Conservation (phyloP, 2,329 filamentous ascomycete genomes). For the Microdochium nivale region DNA sequence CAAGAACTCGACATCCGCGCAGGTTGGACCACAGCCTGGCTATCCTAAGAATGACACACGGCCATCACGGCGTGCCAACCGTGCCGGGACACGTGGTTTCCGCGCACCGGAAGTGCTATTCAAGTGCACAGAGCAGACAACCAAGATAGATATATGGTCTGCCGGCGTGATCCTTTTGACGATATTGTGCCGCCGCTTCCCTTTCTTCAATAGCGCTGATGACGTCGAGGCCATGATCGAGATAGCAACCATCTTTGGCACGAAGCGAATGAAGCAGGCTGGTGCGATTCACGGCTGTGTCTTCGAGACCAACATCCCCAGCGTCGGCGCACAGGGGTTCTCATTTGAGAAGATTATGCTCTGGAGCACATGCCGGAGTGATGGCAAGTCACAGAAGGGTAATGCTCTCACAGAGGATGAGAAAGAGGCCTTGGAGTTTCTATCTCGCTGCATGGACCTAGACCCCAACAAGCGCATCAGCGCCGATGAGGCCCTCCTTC, state of each 20-base stretch:
- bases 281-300: constrained; percentile 82
- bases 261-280: constrained; percentile 71
- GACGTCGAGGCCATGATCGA: constrained; percentile 97
- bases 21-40: constrained; percentile 45
- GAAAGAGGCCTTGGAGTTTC: constrained; percentile 62
- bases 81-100: constrained; percentile 91
- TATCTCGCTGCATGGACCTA: constrained; percentile 65
- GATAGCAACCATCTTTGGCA: constrained; percentile 90
- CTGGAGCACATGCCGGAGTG: constrained; percentile 80
- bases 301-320: constrained; percentile 88
- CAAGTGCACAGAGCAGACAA: constrained; percentile 93
- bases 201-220: constrained; percentile 98
- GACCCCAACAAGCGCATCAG: constrained; percentile 68
- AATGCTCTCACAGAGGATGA: constrained; percentile 56
- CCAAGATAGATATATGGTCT: constrained; percentile 94
- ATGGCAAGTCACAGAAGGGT: constrained; percentile 41
- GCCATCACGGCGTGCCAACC: constrained; percentile 82
- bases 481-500: constrained; percentile 63
- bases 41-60: constrained; percentile 88
- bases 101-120: constrained; percentile 93
- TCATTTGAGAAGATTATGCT: constrained; percentile 87
- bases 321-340: constrained; percentile 77
- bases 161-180: constrained; percentile 96
- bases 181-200: constrained; percentile 82
- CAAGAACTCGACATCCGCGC: constrained; percentile 43